Evolutionary conservation across 768 basidiomycete species (phyloP), one percentile per base, ranked within the genome.

Genomic region (Termitomyces sp.): DNA sequence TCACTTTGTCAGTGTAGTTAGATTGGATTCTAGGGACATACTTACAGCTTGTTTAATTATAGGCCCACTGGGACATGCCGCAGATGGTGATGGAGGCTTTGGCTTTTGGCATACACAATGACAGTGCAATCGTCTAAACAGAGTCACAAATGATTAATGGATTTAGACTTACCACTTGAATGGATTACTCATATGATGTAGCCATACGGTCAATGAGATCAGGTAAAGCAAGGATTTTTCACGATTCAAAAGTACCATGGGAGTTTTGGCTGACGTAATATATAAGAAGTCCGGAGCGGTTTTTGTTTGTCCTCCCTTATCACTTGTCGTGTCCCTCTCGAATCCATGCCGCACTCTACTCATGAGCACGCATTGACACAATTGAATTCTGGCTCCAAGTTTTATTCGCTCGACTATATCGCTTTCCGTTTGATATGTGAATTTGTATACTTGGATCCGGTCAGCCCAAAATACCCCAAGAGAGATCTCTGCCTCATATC

Each of bases 1-100:
- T 63, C 76, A 78, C 59, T 75, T 77, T 58, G 77, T 78, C 56
- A 60, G 76, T 67, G 20, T 11, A 8, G 3, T 48, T 40, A 38
- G 32, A 2, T 11, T 45, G 3, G 4, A 32, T 34, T 31, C 3
- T 12, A 20, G 31, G 20, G 9, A 11, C 20, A n/a, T n/a, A 40
- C 43, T 56, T 15, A 45, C 17, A 46, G 5, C 11, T 47, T 9
- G 10, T 25, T 25, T 25, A 25, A 25, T 37, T 20, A 32, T 43
- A 62, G 64, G 57, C 61, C 12, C 64, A 65, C 53, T 62, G 60
- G 57, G 64, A 65, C 17, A 55, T 46, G 46, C 64, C 64, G 12
- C 52, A 56, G 25, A 37, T 56, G 14, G 14, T 62, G 38, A 47
- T 65, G 53, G 49, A 65, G 29, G 47, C 29, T 55, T 49, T 61